A percentile compares a stretch with the other conserved stretches of the same genome.
These are phyloP conservation scores for Fraxinus albicans DNA, from an alignment of 305 asterid species.

Conservation along the genomic window DNA sequence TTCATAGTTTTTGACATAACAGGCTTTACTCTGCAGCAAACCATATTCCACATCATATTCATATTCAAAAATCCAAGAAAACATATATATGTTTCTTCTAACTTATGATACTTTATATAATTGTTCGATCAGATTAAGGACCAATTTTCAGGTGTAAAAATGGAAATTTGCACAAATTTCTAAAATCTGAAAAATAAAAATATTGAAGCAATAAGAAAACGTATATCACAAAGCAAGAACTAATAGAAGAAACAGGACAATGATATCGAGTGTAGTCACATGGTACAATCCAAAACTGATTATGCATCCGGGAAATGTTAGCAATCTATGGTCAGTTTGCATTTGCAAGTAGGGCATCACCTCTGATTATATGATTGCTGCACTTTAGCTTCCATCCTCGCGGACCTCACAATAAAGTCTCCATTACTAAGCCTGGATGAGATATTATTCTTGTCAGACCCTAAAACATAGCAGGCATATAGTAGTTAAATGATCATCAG, in stretches of 20 bases:
- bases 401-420: conserved; percentile 67
- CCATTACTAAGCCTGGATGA: conserved; percentile 64
- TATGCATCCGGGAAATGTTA: neutral
- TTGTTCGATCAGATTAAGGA: neutral
- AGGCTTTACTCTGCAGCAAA: neutral
- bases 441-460: conserved; percentile 28
- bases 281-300: neutral
- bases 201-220: neutral
- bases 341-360: conserved; percentile 35
- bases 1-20: neutral
- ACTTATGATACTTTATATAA: neutral
- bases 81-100: neutral
- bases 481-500: conserved; percentile 13
- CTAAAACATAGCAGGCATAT: conserved; percentile 12
- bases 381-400: conserved; percentile 66
- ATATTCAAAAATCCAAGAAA: neutral
- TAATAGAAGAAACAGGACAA: neutral
- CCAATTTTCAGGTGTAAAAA: neutral
- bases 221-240: neutral
- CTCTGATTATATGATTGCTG: conserved; percentile 60
- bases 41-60: neutral
- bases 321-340: neutral
- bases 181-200: neutral
- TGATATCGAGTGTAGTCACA: neutral
- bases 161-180: neutral